Evolutionary conservation across 2,329 filamentous ascomycete genomes (phyloP).

Genomic region (Pochonia chlamydosporia): DNA sequence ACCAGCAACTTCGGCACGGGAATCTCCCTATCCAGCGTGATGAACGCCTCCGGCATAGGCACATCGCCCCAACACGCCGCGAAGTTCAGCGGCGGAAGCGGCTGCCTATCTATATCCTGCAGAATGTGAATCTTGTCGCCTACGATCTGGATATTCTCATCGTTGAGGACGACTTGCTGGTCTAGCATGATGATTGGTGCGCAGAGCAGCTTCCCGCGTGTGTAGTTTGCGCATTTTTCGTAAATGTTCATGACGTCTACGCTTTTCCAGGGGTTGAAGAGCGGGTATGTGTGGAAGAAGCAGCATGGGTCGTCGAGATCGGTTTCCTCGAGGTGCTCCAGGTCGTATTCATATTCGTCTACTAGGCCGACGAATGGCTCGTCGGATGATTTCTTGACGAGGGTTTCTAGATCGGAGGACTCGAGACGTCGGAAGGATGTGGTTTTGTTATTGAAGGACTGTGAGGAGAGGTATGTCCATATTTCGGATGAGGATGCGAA

Average conservation of each 20-base stretch:
- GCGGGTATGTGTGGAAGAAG: neutral
- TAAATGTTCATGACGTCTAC: neutral
- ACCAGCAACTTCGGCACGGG: neutral
- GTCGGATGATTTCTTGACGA: neutral
- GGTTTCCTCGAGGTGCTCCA: neutral
- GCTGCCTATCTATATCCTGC: neutral
- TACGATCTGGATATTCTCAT: neutral
- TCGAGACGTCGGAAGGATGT: neutral
- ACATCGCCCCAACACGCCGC: neutral
- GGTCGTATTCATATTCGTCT: neutral
- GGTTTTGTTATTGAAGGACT: neutral
- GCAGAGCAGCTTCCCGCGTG: neutral
- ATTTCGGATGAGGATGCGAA: neutral
- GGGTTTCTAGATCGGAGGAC: neutral
- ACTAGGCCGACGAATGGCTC: neutral
- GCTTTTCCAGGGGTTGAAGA: conserved; percentile 1
- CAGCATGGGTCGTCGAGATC: neutral
- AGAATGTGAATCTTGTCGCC: conserved; percentile 1
- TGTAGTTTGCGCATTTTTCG: neutral
- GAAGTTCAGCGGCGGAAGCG: neutral
- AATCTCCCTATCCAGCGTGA: neutral
- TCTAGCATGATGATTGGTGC: neutral
- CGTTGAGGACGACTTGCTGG: neutral
- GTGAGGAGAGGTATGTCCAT: neutral
- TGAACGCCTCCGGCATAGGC: neutral